A percentile compares a stretch with the other conserved stretches of the same genome.
These are phyloP conservation scores for Globisporangium nagaii DNA, from an alignment of 352 stramenopile genomes.

Conservation along the genomic window DNA sequence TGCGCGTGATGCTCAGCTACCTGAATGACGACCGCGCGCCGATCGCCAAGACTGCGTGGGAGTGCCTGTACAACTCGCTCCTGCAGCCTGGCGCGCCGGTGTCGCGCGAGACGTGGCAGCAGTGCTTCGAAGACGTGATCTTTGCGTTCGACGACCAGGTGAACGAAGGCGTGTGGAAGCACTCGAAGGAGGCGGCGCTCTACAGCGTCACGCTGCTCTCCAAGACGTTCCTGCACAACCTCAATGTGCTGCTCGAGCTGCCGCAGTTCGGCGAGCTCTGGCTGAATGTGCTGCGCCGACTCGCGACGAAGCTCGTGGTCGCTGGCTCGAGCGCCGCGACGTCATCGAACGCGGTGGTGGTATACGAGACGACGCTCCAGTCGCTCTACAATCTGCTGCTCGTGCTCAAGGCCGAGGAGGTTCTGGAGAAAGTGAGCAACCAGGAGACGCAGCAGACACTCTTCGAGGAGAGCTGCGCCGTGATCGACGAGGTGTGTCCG, in stretches of 20 bases:
- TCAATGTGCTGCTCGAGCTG: conserved; percentile 65
- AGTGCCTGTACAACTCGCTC: conserved; percentile 80
- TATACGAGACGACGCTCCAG: conserved; percentile 84
- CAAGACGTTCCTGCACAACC: conserved; percentile 85
- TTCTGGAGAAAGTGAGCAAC: conserved; percentile 52
- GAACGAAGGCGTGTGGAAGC: conserved; percentile 41
- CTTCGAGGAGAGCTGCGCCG: conserved; percentile 60
- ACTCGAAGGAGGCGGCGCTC: conserved; percentile 59
- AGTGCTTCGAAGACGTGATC: conserved; percentile 85
- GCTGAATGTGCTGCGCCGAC: conserved; percentile 66
- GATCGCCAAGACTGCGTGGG: conserved; percentile 79
- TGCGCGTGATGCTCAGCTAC: conserved; percentile 84
- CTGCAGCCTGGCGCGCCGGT: conserved; percentile 65
- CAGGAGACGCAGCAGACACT: conserved; percentile 41
- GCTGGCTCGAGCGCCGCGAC: conserved; percentile 17
- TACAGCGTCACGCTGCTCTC: conserved; percentile 83
- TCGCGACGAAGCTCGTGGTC: conserved; percentile 65
- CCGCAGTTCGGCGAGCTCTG: conserved; percentile 64
- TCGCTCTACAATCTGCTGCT: conserved; percentile 84
- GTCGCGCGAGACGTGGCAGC: conserved; percentile 68
- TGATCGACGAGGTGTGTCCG: conserved; percentile 70
- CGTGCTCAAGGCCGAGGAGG: conserved; percentile 72
- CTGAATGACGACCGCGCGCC: conserved; percentile 70
- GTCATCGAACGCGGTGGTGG: conserved; percentile 38
- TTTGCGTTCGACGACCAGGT: conserved; percentile 86